Base-by-base conservation (phyloP, 1,284 basidiomycete genomes). In the Abortiporus biennis region DNA sequence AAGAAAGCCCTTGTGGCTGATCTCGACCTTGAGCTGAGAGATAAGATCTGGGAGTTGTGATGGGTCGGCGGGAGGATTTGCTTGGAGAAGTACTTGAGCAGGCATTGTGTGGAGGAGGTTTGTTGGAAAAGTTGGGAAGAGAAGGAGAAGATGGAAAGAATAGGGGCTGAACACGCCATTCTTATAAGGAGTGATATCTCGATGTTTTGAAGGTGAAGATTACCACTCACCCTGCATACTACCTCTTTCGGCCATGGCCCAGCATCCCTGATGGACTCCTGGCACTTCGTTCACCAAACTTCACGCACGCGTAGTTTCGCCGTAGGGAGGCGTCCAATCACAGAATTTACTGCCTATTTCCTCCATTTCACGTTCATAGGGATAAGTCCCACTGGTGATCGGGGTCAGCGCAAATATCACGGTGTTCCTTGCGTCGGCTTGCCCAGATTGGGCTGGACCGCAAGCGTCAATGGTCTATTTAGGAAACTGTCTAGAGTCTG, bases 11-110 rank as follows among this genome's bases (percentile, higher is more conserved):
- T 63, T 59, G 22, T 60, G 61, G 43, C 70, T 49, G 49, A 76
- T 63, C 36, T 69, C 51, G 31, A 77, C 67, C 5, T 65, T 58
- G 48, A 62, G 65, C 6, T 73, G 56, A 25, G 76, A 64, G 38
- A 81, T 51, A 11, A 65, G 60, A 21, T 77, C 69, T 0, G 79
- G 71, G 35, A 85, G 68, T 27, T 64, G 68, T 21, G 82, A 85
- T 1, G 73, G 63, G 40, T 81, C 81, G 4, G 81, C 62, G 44
- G 77, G 73, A 2, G 81, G 81, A 47, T 83, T 83, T 25, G 80
- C 19, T 36, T 36, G 33, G 8, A 19, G 6, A 19, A 42, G 41
- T 36, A 25, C 3, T 20, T 42, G 41, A 29, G 41, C 41, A 20
- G 41, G 41, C 41, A 42, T 42, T 12, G 15, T 42, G 17, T n/a